Base-by-base conservation (phyloP, 495 filamentous ascomycete species). In the Chaetomium tenue region DNA sequence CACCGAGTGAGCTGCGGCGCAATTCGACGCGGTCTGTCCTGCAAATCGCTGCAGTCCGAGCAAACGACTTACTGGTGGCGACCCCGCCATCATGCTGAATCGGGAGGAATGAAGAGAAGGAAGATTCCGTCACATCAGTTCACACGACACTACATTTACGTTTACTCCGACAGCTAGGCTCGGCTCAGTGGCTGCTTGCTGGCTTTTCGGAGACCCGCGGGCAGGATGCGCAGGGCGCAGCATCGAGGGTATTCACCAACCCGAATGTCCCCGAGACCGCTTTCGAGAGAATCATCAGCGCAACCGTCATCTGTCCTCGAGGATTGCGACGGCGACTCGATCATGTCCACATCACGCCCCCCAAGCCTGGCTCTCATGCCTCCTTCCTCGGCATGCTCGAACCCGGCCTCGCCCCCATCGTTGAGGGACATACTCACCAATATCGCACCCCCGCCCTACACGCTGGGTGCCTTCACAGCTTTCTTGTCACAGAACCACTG, bases 401-500 rank as follows among this genome's bases (percentile, higher is more conserved):
- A 53, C 53, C 52, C 70, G 37, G 64, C 87, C 22, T 89, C 89
- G 72, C 84, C 89, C 64, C 95, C 95, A 18, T 90, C 91, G 37
- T 78, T 99, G 55, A 80, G 88, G 55, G 93, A 98, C 66, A 92
- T 99, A 16, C 83, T 99, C 51, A 86, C 90, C 46, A 92, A 97
- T 72, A 86, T 85, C 25, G 90, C 95, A 59, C 89, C 91, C 0
- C 87, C 91, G 46, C 95, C 95, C 68, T 98, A 93, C 82, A 97
- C 93, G 3, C 83, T 98, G 20, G 86, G 86, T 67, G 94, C 95
- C 25, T 98, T 99, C 77, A 98, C 91, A 85, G 94, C 93, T 58
- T 99, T 94, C 72, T 85, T 98, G 26, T 97, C 95, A 2, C 93
- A 97, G 69, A 98, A 98, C 67, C 95, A 98, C 76, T 99, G 95